Base-by-base conservation (phyloP, 441 rosid species). In the Populus trichocarpa region DNA sequence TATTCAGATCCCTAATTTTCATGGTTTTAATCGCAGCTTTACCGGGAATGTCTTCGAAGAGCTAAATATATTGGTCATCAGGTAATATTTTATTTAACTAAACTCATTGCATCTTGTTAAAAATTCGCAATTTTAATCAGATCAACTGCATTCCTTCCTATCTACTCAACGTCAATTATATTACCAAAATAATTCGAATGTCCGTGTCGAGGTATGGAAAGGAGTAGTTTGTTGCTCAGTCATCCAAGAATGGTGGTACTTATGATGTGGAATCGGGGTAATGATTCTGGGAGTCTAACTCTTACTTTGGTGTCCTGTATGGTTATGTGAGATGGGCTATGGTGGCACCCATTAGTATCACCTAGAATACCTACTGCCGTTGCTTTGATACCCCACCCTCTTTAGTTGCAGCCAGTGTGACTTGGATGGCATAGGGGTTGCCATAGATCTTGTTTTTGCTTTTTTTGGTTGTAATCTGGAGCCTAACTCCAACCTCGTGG, bases 1-100 rank as follows among this genome's bases (percentile, higher is more conserved):
- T 18, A 4, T 11, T 63, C 30, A 74, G 28, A 26, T 74, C 35
- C 77, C 53, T 35, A 25, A 33, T 74, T 3, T 40, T 50, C 30
- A 30, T 35, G 28, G 23, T 10, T n/a, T 69, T 4, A 22, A 7
- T 67, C 78, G 75, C 90, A 92, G 99, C 90, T 96, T 83, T 96
- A 96, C 66, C 93, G 96, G 6, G 99, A 94, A 81, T 96, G 98
- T 82, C 98, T 96, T 85, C 90, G 98, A 77, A 86, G 99, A 84
- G 98, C 98, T 40, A 94, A 88, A 84, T 93, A 87, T 78, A 75
- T 96, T 75, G 98, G 98, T 75, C 93, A 89, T 78, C 82, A 83
- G 91, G 99, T 93, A 86, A 67, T 1, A 12, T 14, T 69, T 38
- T 18, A 25, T 26, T 22, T 72, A 46, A 46, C 5, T 14, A 14